These are phyloP conservation scores for Nidularia sp. DNA, from an alignment of 768 basidiomycete genomes.

Conservation along the genomic window DNA sequence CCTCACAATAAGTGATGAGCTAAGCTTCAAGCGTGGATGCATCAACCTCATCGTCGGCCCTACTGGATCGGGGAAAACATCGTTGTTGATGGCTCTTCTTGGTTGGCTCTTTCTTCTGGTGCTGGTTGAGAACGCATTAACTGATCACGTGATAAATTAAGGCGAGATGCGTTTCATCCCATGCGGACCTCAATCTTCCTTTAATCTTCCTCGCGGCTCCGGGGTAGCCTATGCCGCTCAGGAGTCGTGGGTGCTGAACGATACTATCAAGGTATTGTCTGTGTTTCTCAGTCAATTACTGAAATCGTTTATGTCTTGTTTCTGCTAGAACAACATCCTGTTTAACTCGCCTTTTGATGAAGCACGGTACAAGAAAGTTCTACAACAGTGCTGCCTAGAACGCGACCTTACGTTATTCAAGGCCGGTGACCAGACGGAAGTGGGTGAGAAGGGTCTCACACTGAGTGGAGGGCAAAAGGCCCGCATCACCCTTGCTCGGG, in stretches of 20 bases:
- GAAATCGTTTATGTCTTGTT: neutral
- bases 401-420: slow-evolving; percentile 64
- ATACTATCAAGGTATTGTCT: slow-evolving; percentile 41
- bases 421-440: slow-evolving; percentile 62
- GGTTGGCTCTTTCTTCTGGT: slow-evolving; percentile 17
- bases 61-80: slow-evolving; percentile 62
- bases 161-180: slow-evolving; percentile 62
- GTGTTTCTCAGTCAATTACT: neutral
- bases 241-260: slow-evolving; percentile 80
- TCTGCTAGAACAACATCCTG: slow-evolving; percentile 61
- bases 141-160: slow-evolving; percentile 3
- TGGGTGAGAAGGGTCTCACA: slow-evolving; percentile 65
- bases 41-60: slow-evolving; percentile 58
- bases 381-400: slow-evolving; percentile 73
- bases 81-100: slow-evolving; percentile 60
- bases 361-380: slow-evolving; percentile 69
- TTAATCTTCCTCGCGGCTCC: slow-evolving; percentile 55
- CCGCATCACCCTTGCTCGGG: slow-evolving; percentile 40
- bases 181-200: slow-evolving; percentile 50
- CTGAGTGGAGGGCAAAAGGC: slow-evolving; percentile 49
- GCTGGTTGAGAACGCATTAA: neutral
- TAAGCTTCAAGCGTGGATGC: slow-evolving; percentile 46
- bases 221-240: slow-evolving; percentile 79
- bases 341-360: slow-evolving; percentile 76
- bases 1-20: slow-evolving; percentile 46